Base-by-base conservation (phyloP, 2,329 filamentous ascomycete species). In the Cercospora zeae-maydis region DNA sequence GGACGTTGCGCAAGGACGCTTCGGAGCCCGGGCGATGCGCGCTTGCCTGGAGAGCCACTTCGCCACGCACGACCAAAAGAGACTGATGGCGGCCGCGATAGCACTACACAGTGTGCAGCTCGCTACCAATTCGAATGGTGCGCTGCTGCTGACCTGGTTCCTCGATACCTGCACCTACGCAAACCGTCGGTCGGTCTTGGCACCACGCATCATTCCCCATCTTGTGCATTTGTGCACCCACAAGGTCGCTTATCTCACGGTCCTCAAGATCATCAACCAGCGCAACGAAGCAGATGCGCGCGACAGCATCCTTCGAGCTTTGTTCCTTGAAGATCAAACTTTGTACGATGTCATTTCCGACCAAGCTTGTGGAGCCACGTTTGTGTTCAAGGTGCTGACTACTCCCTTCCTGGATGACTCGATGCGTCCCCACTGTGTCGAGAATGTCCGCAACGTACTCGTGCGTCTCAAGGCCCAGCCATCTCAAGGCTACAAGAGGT, bases 381-480 rank as follows among this genome's bases (percentile, higher is more conserved):
- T 99, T 69, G 98, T 99, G 72, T 99, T 98, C 85, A 99, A 99
- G 82, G 93, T 98, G 34, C 83, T 99, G 61, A 98, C 95, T 0
- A 98, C 93, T 7, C 95, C 95, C 0, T 98, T 97, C 84, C 93
- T 98, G 67, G 95, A 99, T 69, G 95, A 99, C 75, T 87, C 82
- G 58, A 93, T 97, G 74, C 89, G 95, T 53, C 82, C 84, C 51
- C 91, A 97, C 71, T 92, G 97, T 21, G 86, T 96, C 4, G 92
- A 96, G 72, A 97, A 92, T 63, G 91, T 99, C 57, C 92, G 93
- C 73, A 91, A 87, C 71, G 92, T 98, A 39, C 83, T 99, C 34
- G 79, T 93, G 34, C 89, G 90, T 72, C 88, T 98, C 77, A 97
- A 97, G 80, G 93, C 92, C 5, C 91, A 96, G 72, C 92, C 95